Evolutionary conservation across 176 grass and related monocot species (phyloP).

Genomic region (sorghum (Sorghum bicolor)): Sorghum_bicolor_NCBIv3 NC_012875.2:50339001-50339500

Average conservation of each 20-base stretch:
- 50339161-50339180: not conserved
- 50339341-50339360: not conserved
- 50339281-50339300: not conserved
- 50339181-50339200: not conserved
- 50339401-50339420: not conserved
- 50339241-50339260: not conserved
- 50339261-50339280: not conserved
- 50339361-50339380: not conserved
- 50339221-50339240: not conserved
- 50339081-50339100: no score
- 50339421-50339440: not conserved
- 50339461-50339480: not conserved
- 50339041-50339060: no score
- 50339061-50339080: no score
- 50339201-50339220: not conserved
- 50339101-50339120: not conserved
- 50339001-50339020: not conserved
- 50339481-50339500: not conserved
- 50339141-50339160: not conserved
- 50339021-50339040: not conserved
- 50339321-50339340: not conserved
- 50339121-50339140: not conserved
- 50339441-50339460: not conserved
- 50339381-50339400: not conserved
- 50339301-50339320: not conserved